These are phyloP conservation scores for Amphicarpaea edgeworthii DNA, from an alignment of 306 rosid species.

Conservation along the genomic window DNA sequence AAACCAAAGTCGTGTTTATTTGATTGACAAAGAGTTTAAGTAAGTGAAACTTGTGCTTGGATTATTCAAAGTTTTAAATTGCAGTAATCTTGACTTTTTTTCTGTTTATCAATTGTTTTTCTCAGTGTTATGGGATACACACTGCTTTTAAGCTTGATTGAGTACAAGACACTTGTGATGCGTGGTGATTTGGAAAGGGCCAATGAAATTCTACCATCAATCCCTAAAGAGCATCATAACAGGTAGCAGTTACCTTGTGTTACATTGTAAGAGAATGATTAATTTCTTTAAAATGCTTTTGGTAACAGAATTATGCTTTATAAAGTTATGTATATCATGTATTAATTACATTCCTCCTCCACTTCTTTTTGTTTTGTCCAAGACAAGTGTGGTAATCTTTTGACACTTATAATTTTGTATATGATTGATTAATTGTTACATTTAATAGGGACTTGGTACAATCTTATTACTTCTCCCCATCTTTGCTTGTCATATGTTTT, in stretches of 20 bases:
- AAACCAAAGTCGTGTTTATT: slow-evolving; percentile 90
- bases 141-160: slow-evolving; percentile 91
- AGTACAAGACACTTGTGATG: slow-evolving; percentile 99
- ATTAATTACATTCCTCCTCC: slow-evolving; percentile 14
- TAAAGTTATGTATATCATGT: slow-evolving; percentile 10
- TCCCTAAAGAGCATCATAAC: slow-evolving; percentile 97
- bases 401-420: slow-evolving; percentile 21
- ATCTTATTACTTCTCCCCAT: slow-evolving; percentile 24
- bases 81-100: slow-evolving; percentile 25
- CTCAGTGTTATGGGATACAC: slow-evolving; percentile 95
- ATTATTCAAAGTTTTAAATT: slow-evolving; percentile 35
- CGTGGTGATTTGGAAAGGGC: slow-evolving; percentile 97
- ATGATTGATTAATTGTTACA: slow-evolving; percentile 7
- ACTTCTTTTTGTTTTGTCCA: slow-evolving; percentile 17
- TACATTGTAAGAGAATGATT: slow-evolving; percentile 20
- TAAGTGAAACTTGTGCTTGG: slow-evolving; percentile 54
- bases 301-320: slow-evolving; percentile 21
- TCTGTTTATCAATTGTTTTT: slow-evolving; percentile 42
- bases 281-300: slow-evolving; percentile 33
- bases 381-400: slow-evolving; percentile 13
- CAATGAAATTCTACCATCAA: slow-evolving; percentile 82
- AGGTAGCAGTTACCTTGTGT: slow-evolving; percentile 57
- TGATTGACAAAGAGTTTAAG: slow-evolving; percentile 99
- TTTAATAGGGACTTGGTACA: slow-evolving; percentile 17
- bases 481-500: slow-evolving; percentile 36